Base-by-base conservation (phyloP, 78 protist species). In the Speleostelium caveatum region DNA sequence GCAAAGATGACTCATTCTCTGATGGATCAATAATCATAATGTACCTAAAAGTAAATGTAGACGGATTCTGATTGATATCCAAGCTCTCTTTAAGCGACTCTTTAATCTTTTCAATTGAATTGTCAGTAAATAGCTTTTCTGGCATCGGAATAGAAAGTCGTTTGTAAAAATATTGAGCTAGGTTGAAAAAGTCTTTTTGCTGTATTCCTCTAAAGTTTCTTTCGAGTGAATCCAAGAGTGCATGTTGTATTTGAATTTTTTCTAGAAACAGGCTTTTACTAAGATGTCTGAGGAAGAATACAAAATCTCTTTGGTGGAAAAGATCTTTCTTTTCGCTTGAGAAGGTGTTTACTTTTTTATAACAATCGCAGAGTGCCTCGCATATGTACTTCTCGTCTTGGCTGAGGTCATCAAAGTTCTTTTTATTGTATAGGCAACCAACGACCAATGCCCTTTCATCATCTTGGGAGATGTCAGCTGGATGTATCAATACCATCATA, bases 291-390 rank as follows among this genome's bases (percentile, higher is more conserved):
- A 86, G 32, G 32, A 86, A 86, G 36, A 75, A 86, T 19, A 86
- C 92, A 36, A 86, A 86, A 66, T 86, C 92, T 28, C 92, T 60
- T 53, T 66, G 92, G 69, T 77, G 86, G 73, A 86, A 86, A 36
- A 86, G 49, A 16, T 45, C 53, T 45, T 72, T 72, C 17, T 60
- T 72, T 33, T 28, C 60, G 5, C 38, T 51, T 24, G 61, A 35
- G 28, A 67, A 66, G 10, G 16, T 33, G 33, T 75, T 75, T 3
- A 51, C 22, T n/a, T 26, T 17, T 26, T 59, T 33, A 33, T 67
- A 75, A 21, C 66, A 62, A 32, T 75, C 30, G 32, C 69, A 75
- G 2, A 75, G 30, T 0, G 76, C 86, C n/a, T 72, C 58, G 17
- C 71, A 59, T n/a, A 58, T 59, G 24, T 42, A n/a, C 5, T 2